Evolutionary conservation across 441 rosid species (phyloP).

Genomic region (Macaranga tanarius): DNA sequence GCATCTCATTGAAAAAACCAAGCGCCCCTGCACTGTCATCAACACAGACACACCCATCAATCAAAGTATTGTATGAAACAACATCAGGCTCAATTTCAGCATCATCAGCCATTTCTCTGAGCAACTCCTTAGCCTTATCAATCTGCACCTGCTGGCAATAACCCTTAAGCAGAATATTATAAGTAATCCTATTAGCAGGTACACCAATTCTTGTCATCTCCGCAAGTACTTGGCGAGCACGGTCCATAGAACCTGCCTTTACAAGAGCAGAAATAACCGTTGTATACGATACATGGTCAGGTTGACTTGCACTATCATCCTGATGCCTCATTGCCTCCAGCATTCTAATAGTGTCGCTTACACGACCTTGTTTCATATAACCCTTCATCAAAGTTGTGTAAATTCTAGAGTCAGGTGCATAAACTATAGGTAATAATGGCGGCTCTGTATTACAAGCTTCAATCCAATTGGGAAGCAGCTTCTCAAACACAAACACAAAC

Average conservation of each 20-base stretch:
- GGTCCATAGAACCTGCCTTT: slow-evolving; percentile 76
- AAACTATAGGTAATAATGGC: slow-evolving; percentile 62
- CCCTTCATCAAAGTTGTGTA: slow-evolving; percentile 96
- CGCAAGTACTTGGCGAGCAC: slow-evolving; percentile 73
- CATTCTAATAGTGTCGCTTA: slow-evolving; percentile 65
- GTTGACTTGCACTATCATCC: slow-evolving; percentile 63
- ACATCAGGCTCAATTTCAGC: slow-evolving; percentile 76
- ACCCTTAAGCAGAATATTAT: slow-evolving; percentile 88
- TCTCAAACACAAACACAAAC: slow-evolving; percentile 67
- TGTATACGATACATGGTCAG: slow-evolving; percentile 88
- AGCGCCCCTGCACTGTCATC: slow-evolving; percentile 91
- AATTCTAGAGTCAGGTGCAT: slow-evolving; percentile 69
- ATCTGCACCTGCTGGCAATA: slow-evolving; percentile 48
- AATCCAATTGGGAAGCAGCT: slow-evolving; percentile 64
- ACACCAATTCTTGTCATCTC: slow-evolving; percentile 81
- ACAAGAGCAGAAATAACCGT: slow-evolving; percentile 88
- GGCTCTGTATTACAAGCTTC: slow-evolving; percentile 41
- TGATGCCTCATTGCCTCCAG: slow-evolving; percentile 86
- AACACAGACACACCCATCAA: slow-evolving; percentile 77
- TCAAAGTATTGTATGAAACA: slow-evolving; percentile 78
- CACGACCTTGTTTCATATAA: slow-evolving; percentile 82
- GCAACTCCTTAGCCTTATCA: slow-evolving; percentile 59
- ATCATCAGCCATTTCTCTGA: slow-evolving; percentile 62
- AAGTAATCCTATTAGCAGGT: slow-evolving; percentile 81
- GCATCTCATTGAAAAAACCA: slow-evolving; percentile 80